Evolutionary conservation across 208 protist genomes (phyloP), one percentile per base, ranked within the genome.

Genomic region (Wallacemonas sp.): DNA sequence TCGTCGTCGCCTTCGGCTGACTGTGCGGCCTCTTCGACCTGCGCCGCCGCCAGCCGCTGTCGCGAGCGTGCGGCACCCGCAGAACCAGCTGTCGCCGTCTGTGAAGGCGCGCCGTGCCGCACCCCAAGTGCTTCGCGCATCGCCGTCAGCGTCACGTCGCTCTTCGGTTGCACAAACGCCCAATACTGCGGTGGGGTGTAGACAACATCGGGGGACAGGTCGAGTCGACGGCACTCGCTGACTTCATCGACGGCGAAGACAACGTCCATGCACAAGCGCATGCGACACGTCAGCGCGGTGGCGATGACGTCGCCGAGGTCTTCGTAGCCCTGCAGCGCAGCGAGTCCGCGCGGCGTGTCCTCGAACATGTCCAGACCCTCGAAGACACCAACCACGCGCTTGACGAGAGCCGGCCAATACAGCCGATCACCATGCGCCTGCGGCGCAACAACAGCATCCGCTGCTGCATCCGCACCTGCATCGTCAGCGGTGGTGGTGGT

Each of bases 331-430:
- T 85, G 76, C 33, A 93, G 67, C 34, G 49, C 33, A 0, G 47
- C 44, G 48, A 83, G 47, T 3, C 79, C 78, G 14, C 36, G 66
- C 21, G 66, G 70, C 32, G 73, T 65, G 41, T 76, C 71, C 41
- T 83, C 49, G 30, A 87, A 76, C 2, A 80, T 29, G n/a, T 54
- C 23, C 9, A 26, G n/a, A n/a, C 80, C 73, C 56, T 74, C 68
- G 63, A 87, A 80, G n/a, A 79, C 68, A 26, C 81, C 81, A 3
- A 75, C 48, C 4, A 82, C 68, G 23, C 72, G 63, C 2, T 61
- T 85, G 44, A 93, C 72, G 72, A 74, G 73, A 16, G 87, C 87
- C 9, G 87, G 87, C 87, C 87, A 93, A 46, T 93, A 93, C 14
- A 88, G 67, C 32, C 61, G 57, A 29, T 71, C 39, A 4, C 72